Evolutionary conservation across 2,329 filamentous ascomycete genomes (phyloP).

Genomic region (Pseudocercospora musae): DNA sequence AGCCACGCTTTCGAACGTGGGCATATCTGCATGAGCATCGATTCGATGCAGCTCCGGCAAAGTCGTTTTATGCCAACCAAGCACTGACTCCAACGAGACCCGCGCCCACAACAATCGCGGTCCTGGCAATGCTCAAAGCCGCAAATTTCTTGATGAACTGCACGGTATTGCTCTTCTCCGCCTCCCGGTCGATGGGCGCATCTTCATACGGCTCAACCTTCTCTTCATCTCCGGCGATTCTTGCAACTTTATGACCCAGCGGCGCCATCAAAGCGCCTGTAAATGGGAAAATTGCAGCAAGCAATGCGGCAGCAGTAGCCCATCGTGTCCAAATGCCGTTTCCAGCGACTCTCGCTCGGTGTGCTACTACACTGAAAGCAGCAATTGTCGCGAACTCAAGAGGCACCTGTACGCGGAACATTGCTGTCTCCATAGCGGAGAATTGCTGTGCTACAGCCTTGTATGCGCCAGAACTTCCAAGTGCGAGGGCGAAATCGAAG

Average conservation of each 20-base stretch:
- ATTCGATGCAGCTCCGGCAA: background rate
- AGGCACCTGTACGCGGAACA: constrained; percentile 24
- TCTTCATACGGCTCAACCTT: constrained; percentile 33
- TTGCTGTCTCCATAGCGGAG: constrained; percentile 21
- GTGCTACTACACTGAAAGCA: constrained; percentile 24
- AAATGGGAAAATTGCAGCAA: constrained; percentile 26
- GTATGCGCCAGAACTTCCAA: constrained; percentile 24
- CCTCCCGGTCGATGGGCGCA: constrained; percentile 29
- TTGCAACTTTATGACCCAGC: constrained; percentile 27
- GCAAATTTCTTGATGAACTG: constrained; percentile 28
- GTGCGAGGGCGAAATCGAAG: constrained; percentile 17
- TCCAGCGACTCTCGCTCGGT: constrained; percentile 12
- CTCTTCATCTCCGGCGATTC: constrained; percentile 29
- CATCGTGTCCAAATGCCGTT: constrained; percentile 20
- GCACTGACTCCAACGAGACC: background rate
- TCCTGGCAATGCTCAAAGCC: constrained; percentile 19
- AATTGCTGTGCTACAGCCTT: constrained; percentile 31
- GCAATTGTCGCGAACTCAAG: constrained; percentile 25
- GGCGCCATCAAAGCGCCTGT: constrained; percentile 27
- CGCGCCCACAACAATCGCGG: constrained; percentile 19
- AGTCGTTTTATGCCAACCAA: background rate
- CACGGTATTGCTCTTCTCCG: constrained; percentile 31
- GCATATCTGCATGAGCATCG: background rate
- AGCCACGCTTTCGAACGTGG: too few relatives aligned
- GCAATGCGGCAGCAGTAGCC: constrained; percentile 23